These are phyloP conservation scores for Capronia americana DNA, from an alignment of 2,329 filamentous ascomycete species.

Conservation along the genomic window DNA sequence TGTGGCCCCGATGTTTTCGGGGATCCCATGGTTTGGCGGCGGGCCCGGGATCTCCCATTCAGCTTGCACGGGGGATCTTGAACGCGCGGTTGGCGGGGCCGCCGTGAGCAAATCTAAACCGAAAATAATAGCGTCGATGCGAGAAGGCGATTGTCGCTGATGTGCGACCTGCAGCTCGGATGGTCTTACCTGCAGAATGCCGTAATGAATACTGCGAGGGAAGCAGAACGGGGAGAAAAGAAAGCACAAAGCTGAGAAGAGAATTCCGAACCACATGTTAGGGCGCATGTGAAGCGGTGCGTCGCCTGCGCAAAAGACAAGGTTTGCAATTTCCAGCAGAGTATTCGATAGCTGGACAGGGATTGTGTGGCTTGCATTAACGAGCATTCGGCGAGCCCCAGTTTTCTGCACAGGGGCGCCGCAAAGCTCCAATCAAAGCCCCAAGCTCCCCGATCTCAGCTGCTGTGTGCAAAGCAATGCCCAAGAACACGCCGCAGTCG, in stretches of 20 bases:
- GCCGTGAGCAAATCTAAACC: neutral
- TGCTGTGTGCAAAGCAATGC: neutral
- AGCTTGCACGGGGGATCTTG: neutral
- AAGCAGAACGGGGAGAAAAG: neutral
- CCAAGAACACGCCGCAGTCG: constrained; percentile 2
- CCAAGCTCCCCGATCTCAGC: neutral
- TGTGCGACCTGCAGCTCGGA: neutral
- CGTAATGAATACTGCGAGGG: neutral
- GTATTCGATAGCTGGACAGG: constrained; percentile 10
- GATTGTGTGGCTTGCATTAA: constrained; percentile 7
- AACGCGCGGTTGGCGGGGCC: neutral
- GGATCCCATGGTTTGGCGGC: no score
- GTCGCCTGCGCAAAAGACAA: neutral
- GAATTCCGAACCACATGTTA: neutral
- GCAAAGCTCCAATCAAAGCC: neutral
- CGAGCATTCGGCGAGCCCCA: constrained; percentile 1
- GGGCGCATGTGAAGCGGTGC: neutral
- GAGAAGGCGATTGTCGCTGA: neutral
- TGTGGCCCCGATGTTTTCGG: neutral
- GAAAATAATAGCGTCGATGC: constrained; percentile 2
- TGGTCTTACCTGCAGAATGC: neutral
- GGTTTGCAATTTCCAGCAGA: constrained; percentile 6
- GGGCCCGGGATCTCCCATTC: neutral
- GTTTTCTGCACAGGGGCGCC: neutral
- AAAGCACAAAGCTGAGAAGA: neutral